These are phyloP conservation scores for Cytospora paraplurivora DNA, from an alignment of 2,329 filamentous ascomycete species.

Conservation along the genomic window DNA sequence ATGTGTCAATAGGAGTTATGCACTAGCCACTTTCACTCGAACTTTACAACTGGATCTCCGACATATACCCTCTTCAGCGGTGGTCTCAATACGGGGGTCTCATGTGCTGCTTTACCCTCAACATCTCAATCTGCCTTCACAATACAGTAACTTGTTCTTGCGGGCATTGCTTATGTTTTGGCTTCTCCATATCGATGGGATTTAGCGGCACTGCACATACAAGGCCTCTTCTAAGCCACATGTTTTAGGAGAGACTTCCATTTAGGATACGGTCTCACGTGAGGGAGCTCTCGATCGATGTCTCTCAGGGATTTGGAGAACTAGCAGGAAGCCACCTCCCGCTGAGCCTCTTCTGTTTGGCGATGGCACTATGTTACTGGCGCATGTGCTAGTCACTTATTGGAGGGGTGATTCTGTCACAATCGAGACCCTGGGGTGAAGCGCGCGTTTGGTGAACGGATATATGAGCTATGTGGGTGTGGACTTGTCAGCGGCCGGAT, in stretches of 20 bases:
- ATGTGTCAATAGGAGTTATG: conserved; percentile 17
- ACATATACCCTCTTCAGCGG: conserved; percentile 17
- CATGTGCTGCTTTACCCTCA: too few species aligned
- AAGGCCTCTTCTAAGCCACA: background rate
- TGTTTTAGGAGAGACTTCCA: conserved; percentile 9
- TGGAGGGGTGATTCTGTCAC: background rate
- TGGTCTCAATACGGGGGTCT: background rate
- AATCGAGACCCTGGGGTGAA: too few species aligned
- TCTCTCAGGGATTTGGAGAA: background rate
- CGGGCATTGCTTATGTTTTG: conserved; percentile 1
- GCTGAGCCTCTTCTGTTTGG: background rate
- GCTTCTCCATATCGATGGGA: conserved; percentile 3
- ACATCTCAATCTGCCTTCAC: background rate
- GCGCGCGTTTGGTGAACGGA: background rate
- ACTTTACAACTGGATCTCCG: conserved; percentile 10
- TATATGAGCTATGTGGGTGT: background rate
- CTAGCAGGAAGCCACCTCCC: background rate
- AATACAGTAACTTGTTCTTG: conserved; percentile 11
- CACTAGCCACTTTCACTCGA: conserved; percentile 17
- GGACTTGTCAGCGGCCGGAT: conserved; percentile 3
- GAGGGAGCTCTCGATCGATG: background rate
- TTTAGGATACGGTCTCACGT: conserved; percentile 12
- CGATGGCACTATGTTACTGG: conserved; percentile 7
- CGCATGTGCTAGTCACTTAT: conserved; percentile 1
- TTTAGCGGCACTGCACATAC: background rate